Evolutionary conservation across 2,329 filamentous ascomycete species (phyloP).

Genomic region (Thielaviopsis populi): DNA sequence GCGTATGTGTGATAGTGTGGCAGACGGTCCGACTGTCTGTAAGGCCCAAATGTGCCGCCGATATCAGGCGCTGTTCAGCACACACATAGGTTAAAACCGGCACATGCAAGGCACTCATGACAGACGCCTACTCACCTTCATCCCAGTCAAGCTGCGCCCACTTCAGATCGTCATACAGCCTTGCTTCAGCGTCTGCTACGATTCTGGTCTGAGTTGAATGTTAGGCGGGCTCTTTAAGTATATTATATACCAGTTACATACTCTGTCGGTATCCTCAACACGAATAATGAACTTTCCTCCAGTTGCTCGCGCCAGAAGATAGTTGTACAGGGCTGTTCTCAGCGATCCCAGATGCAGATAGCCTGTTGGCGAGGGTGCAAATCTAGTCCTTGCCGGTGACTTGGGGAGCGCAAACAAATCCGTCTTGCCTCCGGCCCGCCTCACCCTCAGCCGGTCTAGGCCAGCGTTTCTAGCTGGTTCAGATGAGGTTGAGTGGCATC

Average conservation of each 20-base stretch:
- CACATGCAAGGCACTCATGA: not conserved
- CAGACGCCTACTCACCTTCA: constrained; percentile 44
- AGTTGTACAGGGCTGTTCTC: constrained; percentile 90
- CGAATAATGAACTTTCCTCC: constrained; percentile 80
- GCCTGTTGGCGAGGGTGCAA: constrained; percentile 90
- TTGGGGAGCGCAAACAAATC: constrained; percentile 29
- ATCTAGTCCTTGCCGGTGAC: constrained; percentile 47
- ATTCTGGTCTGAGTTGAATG: constrained; percentile 52
- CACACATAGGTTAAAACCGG: not conserved
- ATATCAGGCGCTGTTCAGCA: constrained; percentile 51
- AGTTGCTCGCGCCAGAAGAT: constrained; percentile 73
- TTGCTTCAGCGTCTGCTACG: constrained; percentile 61
- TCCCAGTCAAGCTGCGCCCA: constrained; percentile 92
- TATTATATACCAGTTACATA: constrained; percentile 26
- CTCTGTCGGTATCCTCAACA: constrained; percentile 91
- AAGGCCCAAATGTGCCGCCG: constrained; percentile 70
- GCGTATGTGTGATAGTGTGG: constrained; percentile 57
- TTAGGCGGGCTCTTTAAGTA: constrained; percentile 15
- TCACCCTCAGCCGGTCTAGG: constrained; percentile 9
- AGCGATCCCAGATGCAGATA: constrained; percentile 85
- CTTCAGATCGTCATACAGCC: constrained; percentile 61
- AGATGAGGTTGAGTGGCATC: constrained; percentile 7
- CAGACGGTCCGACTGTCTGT: constrained; percentile 58
- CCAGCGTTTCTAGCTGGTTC: not conserved
- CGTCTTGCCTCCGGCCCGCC: not conserved